Evolutionary conservation across 176 grass and related monocot genomes (phyloP).

Genomic region (Phragmites australis): DNA sequence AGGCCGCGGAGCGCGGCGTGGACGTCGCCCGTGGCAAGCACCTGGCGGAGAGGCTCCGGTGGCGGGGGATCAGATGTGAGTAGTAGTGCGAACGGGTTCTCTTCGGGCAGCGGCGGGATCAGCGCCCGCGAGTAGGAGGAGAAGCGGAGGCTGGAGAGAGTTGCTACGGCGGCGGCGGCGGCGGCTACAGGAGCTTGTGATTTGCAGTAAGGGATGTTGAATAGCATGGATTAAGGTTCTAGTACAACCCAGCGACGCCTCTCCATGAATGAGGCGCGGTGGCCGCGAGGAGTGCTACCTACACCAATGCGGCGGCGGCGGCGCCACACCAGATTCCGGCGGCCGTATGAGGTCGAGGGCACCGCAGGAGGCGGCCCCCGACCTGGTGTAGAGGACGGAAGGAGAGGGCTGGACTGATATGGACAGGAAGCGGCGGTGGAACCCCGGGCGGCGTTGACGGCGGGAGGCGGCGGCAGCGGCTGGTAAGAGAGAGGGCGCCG

Average conservation of each 20-base stretch:
- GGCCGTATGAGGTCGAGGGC: not conserved
- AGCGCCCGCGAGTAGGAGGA: slow-evolving; percentile 6
- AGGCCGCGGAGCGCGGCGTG: slow-evolving; percentile 35
- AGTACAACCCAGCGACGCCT: slow-evolving; percentile 35
- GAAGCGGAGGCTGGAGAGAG: slow-evolving; percentile 35
- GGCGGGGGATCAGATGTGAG: slow-evolving; percentile 36
- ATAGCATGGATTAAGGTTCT: slow-evolving; percentile 53
- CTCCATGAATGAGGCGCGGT: slow-evolving; percentile 50
- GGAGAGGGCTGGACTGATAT: not conserved
- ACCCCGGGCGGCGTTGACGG: not conserved
- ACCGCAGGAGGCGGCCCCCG: not conserved
- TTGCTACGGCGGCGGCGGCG: slow-evolving; percentile 33
- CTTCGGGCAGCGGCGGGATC: not conserved
- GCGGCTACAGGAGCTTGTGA: slow-evolving; percentile 43
- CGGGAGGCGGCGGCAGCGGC: not conserved
- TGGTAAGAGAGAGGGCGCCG: no score
- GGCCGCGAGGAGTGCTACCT: not conserved
- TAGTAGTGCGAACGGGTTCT: slow-evolving; percentile 30
- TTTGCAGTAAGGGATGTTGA: slow-evolving; percentile 38
- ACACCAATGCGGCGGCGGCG: slow-evolving; percentile 17
- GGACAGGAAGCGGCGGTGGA: not conserved
- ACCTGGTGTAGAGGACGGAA: not conserved
- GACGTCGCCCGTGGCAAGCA: slow-evolving; percentile 53
- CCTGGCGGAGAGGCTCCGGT: slow-evolving; percentile 43
- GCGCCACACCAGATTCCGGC: slow-evolving; percentile 2